Base-by-base conservation (phyloP, 1,139 yeast species). In the Saccharomycopsis hybrid region DNA sequence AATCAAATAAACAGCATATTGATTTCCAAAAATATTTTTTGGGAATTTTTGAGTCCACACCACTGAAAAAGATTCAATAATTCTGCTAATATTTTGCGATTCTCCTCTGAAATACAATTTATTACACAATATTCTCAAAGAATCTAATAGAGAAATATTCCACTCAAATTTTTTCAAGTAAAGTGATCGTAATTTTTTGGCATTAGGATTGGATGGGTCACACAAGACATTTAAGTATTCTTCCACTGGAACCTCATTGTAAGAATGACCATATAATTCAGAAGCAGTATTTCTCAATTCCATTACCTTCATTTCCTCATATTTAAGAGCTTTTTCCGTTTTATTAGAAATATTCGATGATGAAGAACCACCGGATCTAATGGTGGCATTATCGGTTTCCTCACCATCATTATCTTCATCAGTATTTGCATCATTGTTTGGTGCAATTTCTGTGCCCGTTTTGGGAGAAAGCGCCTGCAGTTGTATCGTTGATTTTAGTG, bases 91-190 rank as follows among this genome's bases (percentile, higher is more conserved):
- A 57, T 76, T 77, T 60, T 78, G 83, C 9, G 80, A 74, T 59
- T 78, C 83, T 7, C 82, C 83, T 59, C 74, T 76, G 57, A 78
- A 66, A 58, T 76, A 77, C 46, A 78, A 62, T 58, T 73, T 75
- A 37, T 72, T 67, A 59, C 83, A 78, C 48, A 78, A 64, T 52
- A 65, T 63, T 42, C 83, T 62, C 4, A 78, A 72, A 7, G 80
- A 69, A 28, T 62, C 65, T 54, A 78, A 64, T 43, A 78, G 61
- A 59, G 70, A 72, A 9, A 24, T 37, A 5, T 37, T 35, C 47
- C 50, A 53, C 9, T 44, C 46, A 43, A 51, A 53, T 29, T 48
- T 44, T 42, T 48, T 43, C 38, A 53, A 39, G 37, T 53, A 53
- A 29, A 45, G 49, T 11, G 29, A 29, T 32, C 56, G 35, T 18